A percentile compares a stretch with the other conserved stretches of the same genome.
These are phyloP conservation scores for Coniochaeta sp. DNA, from an alignment of 2,329 filamentous ascomycete genomes.

Conservation along the genomic window DNA sequence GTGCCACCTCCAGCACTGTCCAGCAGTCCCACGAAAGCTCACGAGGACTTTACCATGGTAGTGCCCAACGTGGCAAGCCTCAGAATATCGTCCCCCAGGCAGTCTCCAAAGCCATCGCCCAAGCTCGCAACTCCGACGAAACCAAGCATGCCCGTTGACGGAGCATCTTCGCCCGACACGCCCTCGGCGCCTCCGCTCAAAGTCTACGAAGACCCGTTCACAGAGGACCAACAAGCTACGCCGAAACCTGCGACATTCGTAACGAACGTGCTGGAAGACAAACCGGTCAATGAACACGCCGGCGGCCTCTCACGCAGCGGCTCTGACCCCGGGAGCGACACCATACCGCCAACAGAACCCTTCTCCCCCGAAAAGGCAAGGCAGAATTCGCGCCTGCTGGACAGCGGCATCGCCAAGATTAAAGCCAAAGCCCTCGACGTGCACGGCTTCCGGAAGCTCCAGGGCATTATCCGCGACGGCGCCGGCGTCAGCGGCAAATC, in stretches of 20 bases:
- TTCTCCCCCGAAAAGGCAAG: constrained; percentile 44
- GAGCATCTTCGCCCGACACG: constrained; percentile 11
- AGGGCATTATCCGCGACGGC: constrained; percentile 64
- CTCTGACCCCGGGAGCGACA: constrained; percentile 9
- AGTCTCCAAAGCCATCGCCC: constrained; percentile 5
- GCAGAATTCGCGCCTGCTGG: constrained; percentile 56
- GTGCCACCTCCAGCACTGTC: constrained; percentile 4
- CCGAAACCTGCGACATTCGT: constrained; percentile 35
- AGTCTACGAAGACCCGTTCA: constrained; percentile 33
- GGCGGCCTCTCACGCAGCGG: constrained; percentile 20
- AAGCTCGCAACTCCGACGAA: constrained; percentile 4
- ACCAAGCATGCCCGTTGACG: constrained; percentile 3
- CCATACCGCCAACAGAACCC: neutral
- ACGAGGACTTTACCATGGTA: constrained; percentile 47
- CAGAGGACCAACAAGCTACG: constrained; percentile 37
- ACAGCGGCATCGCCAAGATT: constrained; percentile 69
- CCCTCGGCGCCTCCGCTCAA: constrained; percentile 22
- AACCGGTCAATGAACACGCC: constrained; percentile 50
- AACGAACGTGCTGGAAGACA: constrained; percentile 50
- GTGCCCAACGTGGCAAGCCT: constrained; percentile 35
- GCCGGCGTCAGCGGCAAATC: constrained; percentile 20
- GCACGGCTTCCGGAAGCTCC: constrained; percentile 72
- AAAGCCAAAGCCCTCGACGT: constrained; percentile 67
- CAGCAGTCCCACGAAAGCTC: constrained; percentile 37
- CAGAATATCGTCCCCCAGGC: constrained; percentile 4